Evolutionary conservation across 805 yeast genomes (phyloP).

Genomic region (Yarrowia sp.): DNA sequence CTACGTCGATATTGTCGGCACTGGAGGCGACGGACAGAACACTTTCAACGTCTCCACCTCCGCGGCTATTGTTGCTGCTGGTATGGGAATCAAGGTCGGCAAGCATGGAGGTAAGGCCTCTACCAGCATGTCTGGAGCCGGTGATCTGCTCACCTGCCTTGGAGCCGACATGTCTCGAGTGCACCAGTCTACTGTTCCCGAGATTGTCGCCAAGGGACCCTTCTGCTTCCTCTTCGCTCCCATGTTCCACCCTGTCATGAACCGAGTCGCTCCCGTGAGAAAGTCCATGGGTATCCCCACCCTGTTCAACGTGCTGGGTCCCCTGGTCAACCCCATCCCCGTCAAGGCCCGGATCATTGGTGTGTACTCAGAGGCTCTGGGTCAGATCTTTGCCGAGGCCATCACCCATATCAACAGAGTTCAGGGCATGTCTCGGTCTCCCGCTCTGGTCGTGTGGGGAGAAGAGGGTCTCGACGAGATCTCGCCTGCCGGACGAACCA

Average conservation of each 20-base stretch:
- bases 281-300: slow-evolving; percentile 86
- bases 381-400: slow-evolving; percentile 84
- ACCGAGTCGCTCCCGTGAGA: slow-evolving; percentile 77
- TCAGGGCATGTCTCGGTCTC: slow-evolving; percentile 53
- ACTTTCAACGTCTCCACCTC: slow-evolving; percentile 97
- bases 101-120: slow-evolving; percentile 99
- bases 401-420: slow-evolving; percentile 66
- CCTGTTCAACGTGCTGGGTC: slow-evolving; percentile 93
- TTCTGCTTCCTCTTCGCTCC: slow-evolving; percentile 89
- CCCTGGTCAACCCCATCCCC: slow-evolving; percentile 90
- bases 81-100: slow-evolving; percentile 78
- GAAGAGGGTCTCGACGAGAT: slow-evolving; percentile 91
- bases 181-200: slow-evolving; percentile 65
- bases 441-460: slow-evolving; percentile 91
- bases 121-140: slow-evolving; percentile 91
- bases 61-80: slow-evolving; percentile 92
- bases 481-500: slow-evolving; percentile 84
- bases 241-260: slow-evolving; percentile 92
- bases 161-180: slow-evolving; percentile 84
- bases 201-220: slow-evolving; percentile 55
- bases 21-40: slow-evolving; percentile 98
- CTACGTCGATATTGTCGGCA: slow-evolving; percentile 90
- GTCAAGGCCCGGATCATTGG: slow-evolving; percentile 83
- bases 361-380: slow-evolving; percentile 80
- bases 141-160: slow-evolving; percentile 80